phyloP scores from a whole-genome alignment of 345 rosid genomes.

The Bruguiera parviflora region DNA sequence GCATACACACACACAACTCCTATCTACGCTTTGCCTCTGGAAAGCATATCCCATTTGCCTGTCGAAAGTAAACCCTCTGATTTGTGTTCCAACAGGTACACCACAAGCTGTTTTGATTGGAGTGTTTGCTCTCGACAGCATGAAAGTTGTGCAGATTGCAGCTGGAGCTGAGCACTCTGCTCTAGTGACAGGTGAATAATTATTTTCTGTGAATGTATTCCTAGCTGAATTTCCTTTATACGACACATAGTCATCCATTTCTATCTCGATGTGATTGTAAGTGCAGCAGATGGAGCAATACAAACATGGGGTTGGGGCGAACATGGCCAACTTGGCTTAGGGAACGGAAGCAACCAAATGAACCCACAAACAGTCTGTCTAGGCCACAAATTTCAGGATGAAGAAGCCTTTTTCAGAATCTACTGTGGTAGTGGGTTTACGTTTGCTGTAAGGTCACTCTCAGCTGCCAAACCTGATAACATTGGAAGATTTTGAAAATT shows the following conservation, averaged over 20 bases:
- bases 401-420: constrained; percentile 28
- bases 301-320: constrained; percentile 99
- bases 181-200: constrained; percentile 51
- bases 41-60: no score
- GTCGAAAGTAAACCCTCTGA: neutral
- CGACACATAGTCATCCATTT: neutral
- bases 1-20: no score
- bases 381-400: constrained; percentile 16
- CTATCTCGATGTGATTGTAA: neutral
- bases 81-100: constrained; percentile 17
- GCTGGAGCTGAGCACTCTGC: constrained; percentile 96
- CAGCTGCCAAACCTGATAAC: constrained; percentile 1
- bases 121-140: constrained; percentile 43
- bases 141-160: constrained; percentile 50
- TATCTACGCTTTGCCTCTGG: no score
- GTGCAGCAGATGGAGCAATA: constrained; percentile 55
- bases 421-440: constrained; percentile 94
- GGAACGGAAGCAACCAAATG: constrained; percentile 53
- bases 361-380: constrained; percentile 46
- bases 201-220: neutral
- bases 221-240: neutral
- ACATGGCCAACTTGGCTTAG: constrained; percentile 90
- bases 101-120: constrained; percentile 34
- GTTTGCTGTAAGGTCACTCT: constrained; percentile 30
- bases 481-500: neutral